Conservation (phyloP, 2,329 filamentous ascomycete genomes). For the Diaporthe citriasiana region DNA sequence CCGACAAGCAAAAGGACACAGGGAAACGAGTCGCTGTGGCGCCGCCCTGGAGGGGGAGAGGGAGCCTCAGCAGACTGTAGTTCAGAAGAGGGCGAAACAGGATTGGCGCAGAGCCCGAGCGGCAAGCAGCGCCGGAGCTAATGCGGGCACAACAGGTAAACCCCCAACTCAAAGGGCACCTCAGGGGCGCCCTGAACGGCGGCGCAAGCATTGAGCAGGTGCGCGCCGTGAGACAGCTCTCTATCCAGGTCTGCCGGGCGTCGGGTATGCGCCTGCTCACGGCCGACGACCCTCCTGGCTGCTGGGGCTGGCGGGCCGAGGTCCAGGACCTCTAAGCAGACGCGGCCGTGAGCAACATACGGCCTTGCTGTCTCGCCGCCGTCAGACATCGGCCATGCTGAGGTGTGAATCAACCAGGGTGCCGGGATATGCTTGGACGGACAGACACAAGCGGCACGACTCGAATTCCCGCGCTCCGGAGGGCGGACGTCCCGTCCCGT, state of each 20-base stretch:
- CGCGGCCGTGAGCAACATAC: background rate
- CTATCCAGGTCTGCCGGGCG: constrained; percentile 61
- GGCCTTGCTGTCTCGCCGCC: constrained; percentile 7
- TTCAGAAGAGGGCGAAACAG: background rate
- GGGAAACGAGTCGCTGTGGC: constrained; percentile 3
- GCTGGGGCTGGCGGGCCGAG: constrained; percentile 63
- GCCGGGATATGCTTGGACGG: background rate
- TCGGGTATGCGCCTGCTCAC: constrained; percentile 60
- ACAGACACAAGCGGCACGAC: background rate
- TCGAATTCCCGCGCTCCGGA: background rate
- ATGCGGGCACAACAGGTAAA: constrained; percentile 57
- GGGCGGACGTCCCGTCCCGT: constrained; percentile 34
- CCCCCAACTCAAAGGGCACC: constrained; percentile 66
- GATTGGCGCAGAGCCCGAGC: constrained; percentile 17
- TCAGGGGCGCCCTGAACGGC: constrained; percentile 64
- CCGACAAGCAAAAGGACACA: background rate
- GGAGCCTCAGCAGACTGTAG: background rate
- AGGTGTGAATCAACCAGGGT: background rate
- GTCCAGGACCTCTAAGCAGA: constrained; percentile 56
- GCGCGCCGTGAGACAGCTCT: constrained; percentile 60
- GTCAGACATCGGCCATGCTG: background rate
- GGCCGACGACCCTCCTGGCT: constrained; percentile 50
- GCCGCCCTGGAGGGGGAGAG: background rate
- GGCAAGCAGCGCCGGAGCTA: constrained; percentile 33
- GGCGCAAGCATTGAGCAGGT: constrained; percentile 64